Percentiles rank a stretch among this genome's conserved stretches.
Conservation (phyloP, 1,284 basidiomycete species). For the Coniferiporia sulphurascens region DNA sequence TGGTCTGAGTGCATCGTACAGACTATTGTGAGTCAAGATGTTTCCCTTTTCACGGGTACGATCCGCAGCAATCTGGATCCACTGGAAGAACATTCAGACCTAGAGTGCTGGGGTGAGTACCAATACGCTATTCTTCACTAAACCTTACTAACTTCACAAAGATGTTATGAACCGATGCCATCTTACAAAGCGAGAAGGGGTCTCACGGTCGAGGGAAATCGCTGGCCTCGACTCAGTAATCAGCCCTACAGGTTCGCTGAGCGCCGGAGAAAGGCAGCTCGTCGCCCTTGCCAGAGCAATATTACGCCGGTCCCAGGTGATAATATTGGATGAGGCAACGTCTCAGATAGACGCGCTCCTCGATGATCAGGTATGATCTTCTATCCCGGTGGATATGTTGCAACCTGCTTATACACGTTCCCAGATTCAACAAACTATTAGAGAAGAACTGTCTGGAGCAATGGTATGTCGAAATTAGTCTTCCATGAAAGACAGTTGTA, state of each 20-base stretch:
- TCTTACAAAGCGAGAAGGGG: conserved; percentile 34
- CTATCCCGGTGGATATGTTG: neutral
- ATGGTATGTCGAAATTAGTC: conserved; percentile 34
- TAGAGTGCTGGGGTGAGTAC: conserved; percentile 47
- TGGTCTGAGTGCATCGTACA: conserved; percentile 24
- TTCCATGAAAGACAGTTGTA: neutral
- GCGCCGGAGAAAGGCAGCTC: conserved; percentile 80
- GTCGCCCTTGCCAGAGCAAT: conserved; percentile 72
- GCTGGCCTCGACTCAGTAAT: conserved; percentile 58
- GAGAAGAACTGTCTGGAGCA: conserved; percentile 66
- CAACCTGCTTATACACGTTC: conserved; percentile 19
- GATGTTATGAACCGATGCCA: conserved; percentile 62
- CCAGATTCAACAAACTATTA: conserved; percentile 77
- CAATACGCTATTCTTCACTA: neutral
- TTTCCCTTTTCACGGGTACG: conserved; percentile 82
- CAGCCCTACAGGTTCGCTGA: conserved; percentile 62
- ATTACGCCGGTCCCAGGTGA: conserved; percentile 69
- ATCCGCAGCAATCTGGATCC: conserved; percentile 79
- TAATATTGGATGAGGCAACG: conserved; percentile 85
- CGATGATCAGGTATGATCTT: conserved; percentile 50
- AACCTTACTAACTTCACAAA: neutral
- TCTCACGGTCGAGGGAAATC: conserved; percentile 15
- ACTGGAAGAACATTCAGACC: conserved; percentile 54
- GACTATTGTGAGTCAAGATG: conserved; percentile 82
- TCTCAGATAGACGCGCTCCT: conserved; percentile 73